Evolutionary conservation across 1,284 basidiomycete species (phyloP).

Genomic region (Abortiporus biennis): DNA sequence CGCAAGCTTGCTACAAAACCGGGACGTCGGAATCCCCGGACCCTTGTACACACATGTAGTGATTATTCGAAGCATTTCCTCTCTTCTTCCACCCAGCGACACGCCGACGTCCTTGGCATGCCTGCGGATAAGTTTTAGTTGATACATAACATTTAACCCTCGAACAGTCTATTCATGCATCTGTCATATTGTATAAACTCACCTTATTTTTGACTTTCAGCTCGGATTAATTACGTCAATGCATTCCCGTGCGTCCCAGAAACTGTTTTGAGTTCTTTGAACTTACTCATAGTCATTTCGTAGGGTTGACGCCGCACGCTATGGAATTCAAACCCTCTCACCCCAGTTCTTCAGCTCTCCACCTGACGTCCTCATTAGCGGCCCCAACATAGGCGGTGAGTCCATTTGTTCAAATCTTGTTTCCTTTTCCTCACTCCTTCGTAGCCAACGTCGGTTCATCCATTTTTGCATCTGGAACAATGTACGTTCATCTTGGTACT

Average conservation of each 20-base stretch:
- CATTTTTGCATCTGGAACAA: slow-evolving; percentile 1
- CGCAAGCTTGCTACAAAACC: too few species aligned
- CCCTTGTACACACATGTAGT: too few species aligned
- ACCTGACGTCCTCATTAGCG: slow-evolving; percentile 5
- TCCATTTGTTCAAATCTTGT: not conserved
- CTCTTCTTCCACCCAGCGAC: too few species aligned
- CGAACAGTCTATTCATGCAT: not conserved
- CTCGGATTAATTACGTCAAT: slow-evolving; percentile 30
- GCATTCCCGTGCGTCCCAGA: slow-evolving; percentile 20
- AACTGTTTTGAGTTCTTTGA: not conserved
- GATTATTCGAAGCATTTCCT: too few species aligned
- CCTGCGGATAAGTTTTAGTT: too few species aligned
- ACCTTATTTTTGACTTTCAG: slow-evolving; percentile 15
- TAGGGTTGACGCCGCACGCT: slow-evolving; percentile 4
- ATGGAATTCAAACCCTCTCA: slow-evolving; percentile 3
- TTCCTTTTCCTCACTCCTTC: not conserved
- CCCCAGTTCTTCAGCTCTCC: slow-evolving; percentile 1
- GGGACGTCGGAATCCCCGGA: too few species aligned
- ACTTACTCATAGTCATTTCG: not conserved
- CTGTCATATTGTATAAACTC: not conserved
- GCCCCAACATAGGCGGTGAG: slow-evolving; percentile 4
- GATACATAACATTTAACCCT: not conserved
- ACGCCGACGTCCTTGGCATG: too few species aligned
- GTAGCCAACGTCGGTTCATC: not conserved
- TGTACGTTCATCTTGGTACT: not conserved